These are phyloP conservation scores for Populus tomentosa DNA, from an alignment of 441 rosid genomes.

Conservation along the genomic window DNA sequence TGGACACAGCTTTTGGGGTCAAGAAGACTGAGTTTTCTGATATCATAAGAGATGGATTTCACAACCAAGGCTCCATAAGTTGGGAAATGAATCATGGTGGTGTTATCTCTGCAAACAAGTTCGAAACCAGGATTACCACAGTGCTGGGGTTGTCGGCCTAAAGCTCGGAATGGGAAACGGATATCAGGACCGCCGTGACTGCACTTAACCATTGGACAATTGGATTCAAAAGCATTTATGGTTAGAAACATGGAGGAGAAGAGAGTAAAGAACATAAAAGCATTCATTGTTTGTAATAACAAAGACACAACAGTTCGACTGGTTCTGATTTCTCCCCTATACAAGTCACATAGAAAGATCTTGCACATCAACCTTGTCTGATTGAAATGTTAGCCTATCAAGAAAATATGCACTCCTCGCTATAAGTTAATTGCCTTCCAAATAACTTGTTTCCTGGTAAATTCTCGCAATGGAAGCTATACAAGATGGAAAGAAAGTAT, in stretches of 20 bases:
- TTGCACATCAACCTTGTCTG: neutral
- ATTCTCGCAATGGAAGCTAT: no score
- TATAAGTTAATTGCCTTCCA: no score
- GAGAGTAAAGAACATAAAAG: constrained; percentile 10
- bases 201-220: constrained; percentile 25
- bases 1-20: constrained; percentile 55
- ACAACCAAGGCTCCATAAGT: constrained; percentile 38
- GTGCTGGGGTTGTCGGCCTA: constrained; percentile 20
- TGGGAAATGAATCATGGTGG: constrained; percentile 45
- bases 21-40: constrained; percentile 31
- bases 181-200: constrained; percentile 24
- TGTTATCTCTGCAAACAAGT: constrained; percentile 37
- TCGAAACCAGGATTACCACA: constrained; percentile 32
- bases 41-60: constrained; percentile 38
- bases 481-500: neutral
- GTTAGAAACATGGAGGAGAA: constrained; percentile 12
- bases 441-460: no score
- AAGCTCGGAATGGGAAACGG: constrained; percentile 37
- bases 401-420: no score
- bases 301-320: neutral
- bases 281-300: constrained; percentile 23
- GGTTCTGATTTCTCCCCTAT: neutral
- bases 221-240: constrained; percentile 13
- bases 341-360: neutral
- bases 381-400: neutral